Evolutionary conservation across 1,139 yeast species (phyloP).

Genomic region (Candida sanyaensis): DNA sequence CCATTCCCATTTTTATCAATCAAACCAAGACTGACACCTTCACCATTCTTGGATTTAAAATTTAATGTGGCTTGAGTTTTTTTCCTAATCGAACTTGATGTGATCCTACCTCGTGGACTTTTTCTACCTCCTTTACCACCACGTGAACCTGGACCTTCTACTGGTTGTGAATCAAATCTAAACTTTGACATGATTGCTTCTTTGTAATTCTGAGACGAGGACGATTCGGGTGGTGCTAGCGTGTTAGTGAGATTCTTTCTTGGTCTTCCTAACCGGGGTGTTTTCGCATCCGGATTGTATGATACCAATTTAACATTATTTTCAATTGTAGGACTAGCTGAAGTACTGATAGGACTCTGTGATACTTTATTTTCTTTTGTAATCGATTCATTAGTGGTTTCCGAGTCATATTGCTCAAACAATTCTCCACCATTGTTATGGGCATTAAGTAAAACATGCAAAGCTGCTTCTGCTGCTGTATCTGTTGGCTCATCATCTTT

Average conservation of each 20-base stretch:
- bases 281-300: slow-evolving; percentile 32
- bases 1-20: not conserved
- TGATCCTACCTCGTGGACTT: slow-evolving; percentile 30
- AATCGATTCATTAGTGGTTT: not conserved
- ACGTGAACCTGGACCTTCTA: slow-evolving; percentile 48
- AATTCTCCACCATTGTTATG: not conserved
- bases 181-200: slow-evolving; percentile 38
- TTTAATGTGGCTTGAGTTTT: slow-evolving; percentile 22
- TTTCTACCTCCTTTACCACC: slow-evolving; percentile 35
- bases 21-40: not conserved
- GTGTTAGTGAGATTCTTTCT: slow-evolving; percentile 26
- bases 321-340: not conserved
- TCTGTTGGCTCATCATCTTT: slow-evolving; percentile 1
- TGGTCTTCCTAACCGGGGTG: slow-evolving; percentile 40
- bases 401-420: not conserved
- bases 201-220: slow-evolving; percentile 31
- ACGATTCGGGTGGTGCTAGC: slow-evolving; percentile 25
- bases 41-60: slow-evolving; percentile 9
- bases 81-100: slow-evolving; percentile 22
- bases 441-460: slow-evolving; percentile 8
- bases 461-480: slow-evolving; percentile 12
- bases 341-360: not conserved
- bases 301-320: slow-evolving; percentile 28
- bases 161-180: slow-evolving; percentile 37
- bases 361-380: not conserved